phyloP scores from a whole-genome alignment of 106 monocot species.

The Ottelia alismoides region DNA sequence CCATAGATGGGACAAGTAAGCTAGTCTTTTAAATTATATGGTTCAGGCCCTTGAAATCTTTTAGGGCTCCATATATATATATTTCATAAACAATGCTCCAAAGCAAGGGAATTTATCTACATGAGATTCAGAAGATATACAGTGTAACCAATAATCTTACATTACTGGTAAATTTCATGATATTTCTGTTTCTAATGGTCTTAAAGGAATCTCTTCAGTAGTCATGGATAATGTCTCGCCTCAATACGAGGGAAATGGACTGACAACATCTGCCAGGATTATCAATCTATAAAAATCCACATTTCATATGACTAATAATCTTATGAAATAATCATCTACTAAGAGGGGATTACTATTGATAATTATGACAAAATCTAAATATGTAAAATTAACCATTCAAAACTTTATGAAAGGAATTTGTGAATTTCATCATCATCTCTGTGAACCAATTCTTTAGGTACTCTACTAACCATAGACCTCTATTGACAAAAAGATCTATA shows the following conservation, averaged over 20 bases:
- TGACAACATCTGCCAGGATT: slow-evolving; percentile 33
- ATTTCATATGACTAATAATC: too few relatives aligned
- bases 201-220: slow-evolving; percentile 41
- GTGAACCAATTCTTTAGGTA: too few relatives aligned
- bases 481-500: too few relatives aligned
- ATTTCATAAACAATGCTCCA: slow-evolving; percentile 34
- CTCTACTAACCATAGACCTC: too few relatives aligned
- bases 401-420: too few relatives aligned
- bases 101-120: slow-evolving; percentile 17
- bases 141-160: slow-evolving; percentile 33
- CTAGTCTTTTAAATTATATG: slow-evolving; percentile 39
- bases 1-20: slow-evolving; percentile 35
- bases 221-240: slow-evolving; percentile 33
- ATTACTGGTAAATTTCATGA: slow-evolving; percentile 56
- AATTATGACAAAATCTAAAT: too few relatives aligned
- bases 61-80: slow-evolving; percentile 65
- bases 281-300: too few relatives aligned
- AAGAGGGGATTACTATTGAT: too few relatives aligned
- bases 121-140: slow-evolving; percentile 22
- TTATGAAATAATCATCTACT: too few relatives aligned
- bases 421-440: too few relatives aligned
- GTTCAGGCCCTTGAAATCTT: slow-evolving; percentile 58
- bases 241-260: slow-evolving; percentile 35
- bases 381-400: too few relatives aligned
- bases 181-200: slow-evolving; percentile 40